Base-by-base conservation (phyloP, 352 stramenopile genomes). In the Pythium periplocum region DNA sequence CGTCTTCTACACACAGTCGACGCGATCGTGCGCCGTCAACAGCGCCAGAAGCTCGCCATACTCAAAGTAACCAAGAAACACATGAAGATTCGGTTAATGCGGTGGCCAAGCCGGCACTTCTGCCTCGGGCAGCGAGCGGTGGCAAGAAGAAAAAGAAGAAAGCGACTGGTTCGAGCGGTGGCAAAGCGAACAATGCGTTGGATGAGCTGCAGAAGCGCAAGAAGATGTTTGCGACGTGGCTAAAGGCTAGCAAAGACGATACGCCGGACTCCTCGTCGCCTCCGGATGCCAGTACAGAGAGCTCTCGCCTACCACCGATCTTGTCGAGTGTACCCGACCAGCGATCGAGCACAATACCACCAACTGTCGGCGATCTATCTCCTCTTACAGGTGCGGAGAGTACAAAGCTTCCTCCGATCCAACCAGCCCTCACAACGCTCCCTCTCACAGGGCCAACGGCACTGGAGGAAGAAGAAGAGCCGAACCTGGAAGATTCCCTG, bases 151-250 rank as follows among this genome's bases (percentile, higher is more conserved):
- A 79, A 6, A 80, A 73, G 49, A 82, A 79, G 30, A 73, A 74
- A 30, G 46, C 53, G 8, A 80, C 73, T 35, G 69, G 57, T 7
- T 58, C 58, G 12, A 48, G 36, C 36, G 42, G 8, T 26, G 33
- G 59, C 11, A 47, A 55, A 33, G 55, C 58, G 33, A 45, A 71
- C 2, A 71, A 64, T 2, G 71, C 76, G 9, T 56, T 87, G 7
- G 72, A 85, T 43, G 69, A 86, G 26, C 74, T 87, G 3, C 67
- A 88, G 49, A 81, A 78, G 32, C 78, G 77, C 26, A 86, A 86
- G 52, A 69, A 76, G 34, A 79, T 89, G 69, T 90, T 89, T 55
- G 69, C 78, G 2, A 89, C 66, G 50, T 91, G 81, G 78, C 75
- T 88, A 33, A 83, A 86, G 52, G 53, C 63, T 6, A 30, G 53